Conservation (phyloP, 371 early-diverging fungal genomes). For the Mortierella sp. region DNA sequence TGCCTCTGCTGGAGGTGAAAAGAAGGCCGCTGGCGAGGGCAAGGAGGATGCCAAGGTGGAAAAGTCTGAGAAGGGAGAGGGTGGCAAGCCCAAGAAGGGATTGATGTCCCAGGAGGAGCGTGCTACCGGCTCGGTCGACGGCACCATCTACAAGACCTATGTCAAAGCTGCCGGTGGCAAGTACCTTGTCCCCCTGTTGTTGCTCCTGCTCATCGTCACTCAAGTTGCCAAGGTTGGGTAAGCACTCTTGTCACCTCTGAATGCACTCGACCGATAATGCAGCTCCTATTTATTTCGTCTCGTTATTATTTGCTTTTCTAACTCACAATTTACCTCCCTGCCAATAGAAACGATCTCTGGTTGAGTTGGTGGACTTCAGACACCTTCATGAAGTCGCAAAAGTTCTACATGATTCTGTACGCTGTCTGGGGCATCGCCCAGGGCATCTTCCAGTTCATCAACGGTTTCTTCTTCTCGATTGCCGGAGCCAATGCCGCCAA, state of each 20-base stretch:
- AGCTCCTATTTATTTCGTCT: not conserved
- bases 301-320: not conserved
- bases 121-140: conserved; percentile 56
- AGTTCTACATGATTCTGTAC: conserved; percentile 59
- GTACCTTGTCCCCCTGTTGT: conserved; percentile 27
- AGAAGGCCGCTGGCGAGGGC: conserved; percentile 14
- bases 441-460: conserved; percentile 55
- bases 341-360: conserved; percentile 58
- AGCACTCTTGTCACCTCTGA: conserved; percentile 10
- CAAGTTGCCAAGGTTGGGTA: conserved; percentile 59
- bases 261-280: not conserved
- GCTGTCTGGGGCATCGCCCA: conserved; percentile 57
- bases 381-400: conserved; percentile 24
- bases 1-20: conserved; percentile 15
- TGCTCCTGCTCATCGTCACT: conserved; percentile 29
- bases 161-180: conserved; percentile 52
- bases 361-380: conserved; percentile 47
- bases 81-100: conserved; percentile 34
- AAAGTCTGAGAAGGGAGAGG: conserved; percentile 20
- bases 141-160: conserved; percentile 54
- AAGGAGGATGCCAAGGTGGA: conserved; percentile 2
- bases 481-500: conserved; percentile 39
- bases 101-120: conserved; percentile 61
- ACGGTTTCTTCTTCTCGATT: conserved; percentile 55
- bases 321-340: not conserved